Base-by-base conservation (phyloP, 108 stramenopile genomes). In the Cyclotella cryptica region DNA sequence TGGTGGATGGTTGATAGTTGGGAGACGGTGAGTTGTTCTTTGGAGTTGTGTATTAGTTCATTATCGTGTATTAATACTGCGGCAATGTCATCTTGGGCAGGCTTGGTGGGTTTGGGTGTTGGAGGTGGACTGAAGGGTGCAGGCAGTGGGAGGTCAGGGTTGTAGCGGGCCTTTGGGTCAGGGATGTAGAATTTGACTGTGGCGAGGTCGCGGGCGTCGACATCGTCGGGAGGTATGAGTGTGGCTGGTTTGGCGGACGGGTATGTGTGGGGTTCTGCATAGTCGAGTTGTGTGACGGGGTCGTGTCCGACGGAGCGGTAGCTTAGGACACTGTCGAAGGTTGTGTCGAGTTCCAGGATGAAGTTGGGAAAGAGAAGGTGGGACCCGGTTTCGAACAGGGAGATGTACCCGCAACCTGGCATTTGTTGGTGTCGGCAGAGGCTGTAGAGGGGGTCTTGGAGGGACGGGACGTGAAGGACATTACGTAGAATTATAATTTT, bases 361-460 rank as follows among this genome's bases (percentile, higher is more conserved):
- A 78, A 71, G 0, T 14, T 28, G 0, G 69, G 77, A 19, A 78
- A 78, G 62, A n/a, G n/a, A n/a, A n/a, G n/a, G n/a, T n/a, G n/a
- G n/a, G n/a, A n/a, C n/a, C n/a, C n/a, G n/a, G n/a, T n/a, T n/a
- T n/a, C n/a, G n/a, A n/a, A n/a, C n/a, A n/a, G n/a, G n/a, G n/a
- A n/a, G n/a, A n/a, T n/a, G n/a, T n/a, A n/a, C n/a, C n/a, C n/a
- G n/a, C n/a, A n/a, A n/a, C n/a, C n/a, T n/a, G n/a, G n/a, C n/a
- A n/a, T n/a, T n/a, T n/a, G n/a, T n/a, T n/a, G n/a, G n/a, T n/a
- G n/a, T n/a, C n/a, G n/a, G n/a, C n/a, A 54, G 49, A 0, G 69
- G 45, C 45, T 43, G 60, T 78, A 78, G 0, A 78, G 51, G 11
- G 77, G 62, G 21, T 15, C 52, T 0, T 69, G 69, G 26, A 78